Evolutionary conservation across 352 stramenopile genomes (phyloP).

Genomic region (Phytophthora nicotianae): DNA sequence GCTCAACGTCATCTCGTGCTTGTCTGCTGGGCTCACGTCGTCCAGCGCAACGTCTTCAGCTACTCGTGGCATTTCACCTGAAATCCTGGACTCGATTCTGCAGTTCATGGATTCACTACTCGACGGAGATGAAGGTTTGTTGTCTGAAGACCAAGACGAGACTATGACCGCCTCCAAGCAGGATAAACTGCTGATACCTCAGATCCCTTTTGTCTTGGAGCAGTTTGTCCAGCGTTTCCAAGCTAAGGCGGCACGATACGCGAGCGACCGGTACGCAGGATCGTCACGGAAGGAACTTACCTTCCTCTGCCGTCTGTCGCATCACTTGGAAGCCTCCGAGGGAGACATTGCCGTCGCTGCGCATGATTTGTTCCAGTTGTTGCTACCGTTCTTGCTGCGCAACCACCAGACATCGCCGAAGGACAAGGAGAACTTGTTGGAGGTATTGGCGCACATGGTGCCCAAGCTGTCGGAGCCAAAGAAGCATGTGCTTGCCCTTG

Average conservation of each 20-base stretch:
- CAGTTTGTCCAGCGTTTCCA: constrained; percentile 87
- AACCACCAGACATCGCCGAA: constrained; percentile 76
- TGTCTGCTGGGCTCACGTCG: constrained; percentile 61
- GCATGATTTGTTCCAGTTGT: constrained; percentile 83
- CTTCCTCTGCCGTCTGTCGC: constrained; percentile 80
- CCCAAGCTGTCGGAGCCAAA: constrained; percentile 71
- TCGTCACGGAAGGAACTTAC: constrained; percentile 84
- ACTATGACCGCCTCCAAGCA: constrained; percentile 11
- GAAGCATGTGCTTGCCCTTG: constrained; percentile 77
- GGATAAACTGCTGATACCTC: constrained; percentile 52
- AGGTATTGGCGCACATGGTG: constrained; percentile 79
- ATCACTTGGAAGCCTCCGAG: constrained; percentile 56
- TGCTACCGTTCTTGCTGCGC: constrained; percentile 84
- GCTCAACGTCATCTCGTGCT: constrained; percentile 62
- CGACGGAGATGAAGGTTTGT: constrained; percentile 64
- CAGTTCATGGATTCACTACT: constrained; percentile 82
- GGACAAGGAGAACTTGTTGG: constrained; percentile 85
- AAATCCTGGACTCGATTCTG: constrained; percentile 74
- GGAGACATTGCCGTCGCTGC: constrained; percentile 44
- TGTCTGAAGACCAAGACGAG: constrained; percentile 34
- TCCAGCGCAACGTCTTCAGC: constrained; percentile 26
- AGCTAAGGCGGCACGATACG: constrained; percentile 78
- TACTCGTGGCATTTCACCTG: constrained; percentile 57
- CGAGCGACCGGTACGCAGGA: constrained; percentile 72
- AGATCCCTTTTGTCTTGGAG: constrained; percentile 79